phyloP scores from a whole-genome alignment of 2,329 filamentous ascomycete species.

The Myriosclerotinia duriaeana region DNA sequence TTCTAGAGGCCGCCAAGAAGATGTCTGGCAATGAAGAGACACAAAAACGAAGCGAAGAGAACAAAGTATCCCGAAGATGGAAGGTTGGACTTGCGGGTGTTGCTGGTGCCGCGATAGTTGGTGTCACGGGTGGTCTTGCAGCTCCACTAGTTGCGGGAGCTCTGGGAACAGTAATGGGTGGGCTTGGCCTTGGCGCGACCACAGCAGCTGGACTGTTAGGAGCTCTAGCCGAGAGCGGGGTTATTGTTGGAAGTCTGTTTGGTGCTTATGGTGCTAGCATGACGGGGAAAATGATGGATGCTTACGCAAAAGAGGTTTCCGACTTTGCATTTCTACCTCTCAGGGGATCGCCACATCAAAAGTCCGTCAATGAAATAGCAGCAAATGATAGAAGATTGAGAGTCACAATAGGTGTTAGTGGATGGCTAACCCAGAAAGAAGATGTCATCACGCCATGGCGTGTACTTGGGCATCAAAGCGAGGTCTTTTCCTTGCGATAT shows the following conservation, averaged over 20 bases:
- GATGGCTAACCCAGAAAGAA: slow-evolving; percentile 72
- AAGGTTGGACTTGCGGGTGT: slow-evolving; percentile 89
- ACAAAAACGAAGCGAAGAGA: slow-evolving; percentile 69
- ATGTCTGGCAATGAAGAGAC: slow-evolving; percentile 70
- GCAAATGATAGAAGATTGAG: slow-evolving; percentile 67
- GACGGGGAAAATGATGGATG: slow-evolving; percentile 81
- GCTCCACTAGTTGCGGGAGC: slow-evolving; percentile 57
- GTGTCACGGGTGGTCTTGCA: slow-evolving; percentile 72
- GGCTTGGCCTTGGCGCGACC: slow-evolving; percentile 70
- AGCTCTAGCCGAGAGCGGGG: slow-evolving; percentile 72
- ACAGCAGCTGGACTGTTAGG: slow-evolving; percentile 78
- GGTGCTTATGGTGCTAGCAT: slow-evolving; percentile 87
- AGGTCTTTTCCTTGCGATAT: slow-evolving; percentile 82
- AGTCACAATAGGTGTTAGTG: slow-evolving; percentile 78
- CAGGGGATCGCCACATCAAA: slow-evolving; percentile 48
- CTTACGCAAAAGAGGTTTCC: slow-evolving; percentile 81
- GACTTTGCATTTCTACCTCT: slow-evolving; percentile 86
- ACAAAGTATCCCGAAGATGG: slow-evolving; percentile 72
- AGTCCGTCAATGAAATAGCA: slow-evolving; percentile 43
- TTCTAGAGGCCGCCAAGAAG: slow-evolving; percentile 73
- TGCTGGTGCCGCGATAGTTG: slow-evolving; percentile 77
- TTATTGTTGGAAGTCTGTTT: slow-evolving; percentile 81
- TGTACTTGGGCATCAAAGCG: slow-evolving; percentile 67
- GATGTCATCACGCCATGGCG: slow-evolving; percentile 79
- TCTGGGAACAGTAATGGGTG: slow-evolving; percentile 59